Evolutionary conservation across 352 stramenopile genomes (phyloP).

Genomic region (Globisporangium acanthophoron): DNA sequence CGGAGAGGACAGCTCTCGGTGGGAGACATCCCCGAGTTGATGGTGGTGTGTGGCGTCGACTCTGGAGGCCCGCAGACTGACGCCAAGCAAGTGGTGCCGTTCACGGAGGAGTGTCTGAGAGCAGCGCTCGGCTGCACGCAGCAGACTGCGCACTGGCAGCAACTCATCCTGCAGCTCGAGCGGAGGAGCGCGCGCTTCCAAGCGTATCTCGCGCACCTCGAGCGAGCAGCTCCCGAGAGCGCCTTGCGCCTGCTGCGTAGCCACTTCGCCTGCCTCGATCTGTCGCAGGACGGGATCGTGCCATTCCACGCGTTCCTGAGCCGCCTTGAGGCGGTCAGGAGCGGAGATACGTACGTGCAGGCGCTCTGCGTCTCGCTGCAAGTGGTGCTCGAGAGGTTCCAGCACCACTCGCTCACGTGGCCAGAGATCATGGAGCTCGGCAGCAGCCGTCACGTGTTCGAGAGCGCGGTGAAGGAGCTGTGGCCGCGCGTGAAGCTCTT

Average conservation of each 20-base stretch:
- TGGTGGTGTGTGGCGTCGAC: background rate
- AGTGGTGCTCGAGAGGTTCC: conserved; percentile 6
- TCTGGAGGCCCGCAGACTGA: background rate
- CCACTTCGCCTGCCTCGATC: conserved; percentile 37
- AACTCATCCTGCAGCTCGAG: conserved; percentile 48
- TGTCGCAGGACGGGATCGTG: conserved; percentile 34
- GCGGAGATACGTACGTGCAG: conserved; percentile 19
- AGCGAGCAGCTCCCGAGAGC: conserved; percentile 19
- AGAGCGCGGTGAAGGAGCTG: conserved; percentile 23
- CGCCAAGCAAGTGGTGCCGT: background rate
- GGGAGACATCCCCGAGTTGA: conserved; percentile 2
- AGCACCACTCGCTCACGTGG: conserved; percentile 22
- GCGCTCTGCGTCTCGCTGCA: conserved; percentile 21
- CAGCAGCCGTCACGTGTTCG: conserved; percentile 4
- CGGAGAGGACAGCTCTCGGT: conserved; percentile 6
- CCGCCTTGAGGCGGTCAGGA: conserved; percentile 18
- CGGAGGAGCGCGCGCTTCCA: conserved; percentile 24
- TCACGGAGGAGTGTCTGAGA: conserved; percentile 4
- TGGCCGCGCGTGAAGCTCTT: conserved; percentile 41
- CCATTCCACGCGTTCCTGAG: conserved; percentile 33
- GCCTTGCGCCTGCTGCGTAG: conserved; percentile 17
- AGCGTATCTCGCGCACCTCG: conserved; percentile 25
- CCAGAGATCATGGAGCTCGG: conserved; percentile 28
- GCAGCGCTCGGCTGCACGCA: conserved; percentile 17
- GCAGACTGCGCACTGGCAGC: conserved; percentile 51